Base-by-base conservation (phyloP, 2,329 filamentous ascomycete genomes). In the Colletotrichum cuscutae region DNA sequence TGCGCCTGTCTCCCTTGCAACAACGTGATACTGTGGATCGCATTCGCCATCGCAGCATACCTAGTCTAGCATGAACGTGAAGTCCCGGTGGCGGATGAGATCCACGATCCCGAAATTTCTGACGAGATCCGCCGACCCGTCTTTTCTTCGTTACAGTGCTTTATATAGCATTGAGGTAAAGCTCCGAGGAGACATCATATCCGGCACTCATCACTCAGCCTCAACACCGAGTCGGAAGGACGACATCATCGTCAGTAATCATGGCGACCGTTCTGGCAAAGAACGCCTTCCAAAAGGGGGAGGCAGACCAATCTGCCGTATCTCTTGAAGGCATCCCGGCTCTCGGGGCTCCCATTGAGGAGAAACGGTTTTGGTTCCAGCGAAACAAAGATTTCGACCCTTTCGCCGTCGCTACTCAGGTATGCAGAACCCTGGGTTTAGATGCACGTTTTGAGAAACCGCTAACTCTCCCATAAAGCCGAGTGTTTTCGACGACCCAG, bases 401-500 rank as follows among this genome's bases (percentile, higher is more conserved):
- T 3, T 78, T 82, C 68, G 82, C 81, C 15, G 78, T 82, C 5
- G 83, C 83, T 1, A 85, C 83, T 0, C 82, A 73, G 61, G 61
- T 69, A 65, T 32, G 13, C 8, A 3, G 13, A 6, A 7, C 2
- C 0, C 5, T 3, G 8, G 6, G 1, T 7, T 19, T 42, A 3
- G 7, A 7, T 42, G 15, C 15, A 19, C 15, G 6, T 19, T 19
- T 7, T 3, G 15, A 42, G 13, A 42, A 19, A 42, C 37, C 37
- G 37, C 37, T 42, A 8, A 42, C 37, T 42, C 13, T 15, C n/a
- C 3, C 6, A 52, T 54, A 15, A 7, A 82, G 77, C 77, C 76
- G n/a, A 75, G 79, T 22, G 83, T 85, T 1, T 85, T 83, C 42
- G 83, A 85, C 58, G 82, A 84, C 28, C 78, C 80, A 0, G 78